Evolutionary conservation across 495 filamentous ascomycete genomes (phyloP).

Genomic region (Ramalina intermedia): DNA sequence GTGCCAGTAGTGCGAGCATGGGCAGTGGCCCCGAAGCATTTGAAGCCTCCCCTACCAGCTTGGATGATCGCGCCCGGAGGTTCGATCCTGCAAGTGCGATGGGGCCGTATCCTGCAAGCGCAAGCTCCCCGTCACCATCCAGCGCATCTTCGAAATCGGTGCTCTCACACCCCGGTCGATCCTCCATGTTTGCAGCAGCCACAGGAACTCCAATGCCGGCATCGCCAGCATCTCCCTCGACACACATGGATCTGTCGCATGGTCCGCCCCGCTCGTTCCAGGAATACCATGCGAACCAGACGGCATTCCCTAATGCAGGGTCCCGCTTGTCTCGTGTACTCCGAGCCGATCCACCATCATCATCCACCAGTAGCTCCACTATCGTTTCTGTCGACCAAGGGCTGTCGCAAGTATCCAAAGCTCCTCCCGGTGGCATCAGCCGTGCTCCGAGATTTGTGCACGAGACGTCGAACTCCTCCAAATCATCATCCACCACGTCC

Average conservation of each 20-base stretch:
- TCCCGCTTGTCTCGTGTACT: not conserved
- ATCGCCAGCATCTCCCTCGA: constrained; percentile 3
- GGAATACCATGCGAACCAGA: not conserved
- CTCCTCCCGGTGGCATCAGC: not conserved
- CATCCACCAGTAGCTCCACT: not conserved
- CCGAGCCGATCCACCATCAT: not conserved
- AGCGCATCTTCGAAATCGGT: not conserved
- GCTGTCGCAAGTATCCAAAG: not conserved
- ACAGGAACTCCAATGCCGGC: not conserved
- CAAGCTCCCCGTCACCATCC: constrained; percentile 5
- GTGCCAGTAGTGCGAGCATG: constrained; percentile 8
- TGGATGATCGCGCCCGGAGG: not conserved
- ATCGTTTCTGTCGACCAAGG: not conserved
- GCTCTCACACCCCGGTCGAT: not conserved
- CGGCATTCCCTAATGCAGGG: not conserved
- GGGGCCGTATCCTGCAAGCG: not conserved
- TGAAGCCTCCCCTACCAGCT: not conserved
- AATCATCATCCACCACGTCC: constrained; percentile 6
- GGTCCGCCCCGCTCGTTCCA: not conserved
- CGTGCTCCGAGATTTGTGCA: not conserved
- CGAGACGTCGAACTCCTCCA: constrained; percentile 2
- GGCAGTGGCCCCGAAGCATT: constrained; percentile 1
- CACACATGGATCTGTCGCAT: not conserved
- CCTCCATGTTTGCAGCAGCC: constrained; percentile 1
- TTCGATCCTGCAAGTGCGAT: constrained; percentile 1